Evolutionary conservation across 345 rosid genomes (phyloP).

Genomic region (Turnera subulata): DNA sequence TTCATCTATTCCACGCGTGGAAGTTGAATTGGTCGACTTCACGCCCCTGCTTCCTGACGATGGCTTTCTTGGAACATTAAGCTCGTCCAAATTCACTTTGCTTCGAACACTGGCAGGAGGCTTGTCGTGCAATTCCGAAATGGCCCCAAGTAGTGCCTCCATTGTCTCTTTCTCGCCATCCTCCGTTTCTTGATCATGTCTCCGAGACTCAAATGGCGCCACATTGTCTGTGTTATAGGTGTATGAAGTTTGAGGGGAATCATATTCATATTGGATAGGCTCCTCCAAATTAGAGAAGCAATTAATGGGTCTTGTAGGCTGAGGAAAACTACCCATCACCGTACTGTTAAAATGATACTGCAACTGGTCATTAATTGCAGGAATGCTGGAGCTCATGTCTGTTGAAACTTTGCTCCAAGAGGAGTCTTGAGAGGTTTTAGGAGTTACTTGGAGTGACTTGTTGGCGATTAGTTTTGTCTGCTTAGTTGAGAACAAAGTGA

Average conservation of each 20-base stretch:
- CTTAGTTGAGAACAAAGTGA: no score
- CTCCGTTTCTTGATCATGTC: neutral
- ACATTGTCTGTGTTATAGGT: neutral
- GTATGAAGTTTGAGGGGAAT: constrained; percentile 1
- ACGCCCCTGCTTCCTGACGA: neutral
- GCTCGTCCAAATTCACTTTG: constrained; percentile 16
- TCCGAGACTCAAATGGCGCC: neutral
- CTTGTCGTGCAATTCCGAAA: constrained; percentile 23
- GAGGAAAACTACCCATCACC: constrained; percentile 17
- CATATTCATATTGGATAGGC: neutral
- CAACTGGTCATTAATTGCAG: no score
- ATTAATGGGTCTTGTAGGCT: constrained; percentile 31
- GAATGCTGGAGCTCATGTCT: no score
- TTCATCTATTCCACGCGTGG: neutral
- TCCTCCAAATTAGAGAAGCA: constrained; percentile 14
- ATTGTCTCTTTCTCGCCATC: constrained; percentile 12
- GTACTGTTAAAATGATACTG: no score
- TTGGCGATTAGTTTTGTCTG: no score
- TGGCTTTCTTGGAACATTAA: neutral
- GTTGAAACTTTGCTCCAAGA: no score
- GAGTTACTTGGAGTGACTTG: neutral
- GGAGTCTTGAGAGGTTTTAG: no score
- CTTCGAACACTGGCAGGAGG: constrained; percentile 17
- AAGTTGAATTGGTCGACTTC: constrained; percentile 11
- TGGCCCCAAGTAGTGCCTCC: constrained; percentile 10